Evolutionary conservation across 75 land plant species (phyloP), one percentile per base, ranked within the genome.

Genomic region (Picea glauca): DNA sequence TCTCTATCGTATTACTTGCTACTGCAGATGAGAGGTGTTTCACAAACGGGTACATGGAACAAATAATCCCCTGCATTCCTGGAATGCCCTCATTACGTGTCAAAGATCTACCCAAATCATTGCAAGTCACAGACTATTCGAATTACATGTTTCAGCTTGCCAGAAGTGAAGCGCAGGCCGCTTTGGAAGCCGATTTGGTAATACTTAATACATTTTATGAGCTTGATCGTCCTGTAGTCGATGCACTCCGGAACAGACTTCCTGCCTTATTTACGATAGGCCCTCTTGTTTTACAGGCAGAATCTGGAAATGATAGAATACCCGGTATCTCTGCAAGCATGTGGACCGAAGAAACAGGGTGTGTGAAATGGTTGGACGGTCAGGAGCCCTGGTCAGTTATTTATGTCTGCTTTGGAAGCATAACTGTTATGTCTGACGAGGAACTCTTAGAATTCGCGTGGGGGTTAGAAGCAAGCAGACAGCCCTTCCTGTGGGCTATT

Each of bases 81-180:
- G 89, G 89, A 2, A 81, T 87, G 82, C 31, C 46, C 5, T 58
- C 77, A 26, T 72, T 91, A 2, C 66, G 89, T 3, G 77, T 86
- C 1, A 80, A 18, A 13, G 93, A 92, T 58, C 1, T 92, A 20
- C 87, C 91, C 13, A 83, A 60, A 74, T 84, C 89, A 72, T 58
- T 79, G 66, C 58, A 82, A 35, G 84, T 82, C 8, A 76, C 79
- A 1, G 54, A 78, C 33, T 17, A 1, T 5, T 9, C 32, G 0
- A 13, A 81, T 26, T 31, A 32, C 66, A 0, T 68, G 21, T 40
- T n/a, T 38, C 1, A 58, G 5, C 17, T 35, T 1, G 6, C 35
- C 1, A 17, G 35, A 67, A 14, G 38, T 18, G 18, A 67, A 67
- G 32, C 35, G 8, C 56, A 33, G 56, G 58, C 58, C 56, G n/a